Evolutionary conservation across 2,329 filamentous ascomycete species (phyloP), one percentile per base, ranked within the genome.

Genomic region (Colletotrichum melonis): DNA sequence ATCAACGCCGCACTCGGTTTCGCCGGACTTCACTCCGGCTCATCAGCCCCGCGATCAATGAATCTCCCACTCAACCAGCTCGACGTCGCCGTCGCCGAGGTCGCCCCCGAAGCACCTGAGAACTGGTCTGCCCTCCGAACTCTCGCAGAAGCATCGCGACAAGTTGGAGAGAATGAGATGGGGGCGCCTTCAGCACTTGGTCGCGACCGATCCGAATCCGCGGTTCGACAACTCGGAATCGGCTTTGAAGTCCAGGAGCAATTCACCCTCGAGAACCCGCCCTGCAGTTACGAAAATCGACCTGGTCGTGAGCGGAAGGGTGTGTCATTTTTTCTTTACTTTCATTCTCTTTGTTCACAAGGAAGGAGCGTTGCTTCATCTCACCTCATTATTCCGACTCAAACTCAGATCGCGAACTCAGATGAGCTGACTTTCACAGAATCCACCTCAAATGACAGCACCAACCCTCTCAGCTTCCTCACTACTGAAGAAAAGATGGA

Each of bases 91-190:
- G 67, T 69, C 11, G 69, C 69, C 16, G 70, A 76, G 14, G 54
- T 69, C 63, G 69, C 66, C 14, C 58, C 74, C 57, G 73, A 60
- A 59, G 69, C 75, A 8, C 86, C 87, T 1, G 89, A 90, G 76
- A 90, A 91, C 76, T 94, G 95, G 88, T 95, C 94, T 74, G 94
- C 94, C 1, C 86, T 98, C 49, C 94, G 97, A 80, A 95, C 95
- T 5, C 87, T 98, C 26, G 95, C 95, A 38, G 95, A 98, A 82
- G 95, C 95, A 0, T 97, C 95, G 63, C 90, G 94, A 63, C 94
- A 94, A 81, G 90, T 97, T 71, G 93, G 73, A 22, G 74, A 73
- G 26, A 73, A 74, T 42, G 74, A 73, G 38, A 69, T 73, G 54
- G 73, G 73, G 14, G 57, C 52, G 32, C 73, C 54, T 60, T 58